Evolutionary conservation across 306 rosid genomes (phyloP).

Genomic region (Lagenaria siceraria): DNA sequence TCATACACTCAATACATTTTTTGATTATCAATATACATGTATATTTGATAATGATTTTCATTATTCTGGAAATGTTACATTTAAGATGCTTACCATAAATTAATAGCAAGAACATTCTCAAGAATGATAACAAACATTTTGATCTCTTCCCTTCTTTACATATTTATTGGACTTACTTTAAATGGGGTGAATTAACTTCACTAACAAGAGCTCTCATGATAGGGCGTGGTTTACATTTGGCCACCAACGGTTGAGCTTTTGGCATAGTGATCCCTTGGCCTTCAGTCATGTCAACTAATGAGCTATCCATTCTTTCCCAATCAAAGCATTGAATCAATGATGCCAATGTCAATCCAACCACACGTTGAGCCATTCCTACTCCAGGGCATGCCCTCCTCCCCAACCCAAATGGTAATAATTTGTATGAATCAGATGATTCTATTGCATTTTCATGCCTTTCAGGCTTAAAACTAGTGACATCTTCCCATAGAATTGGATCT

Average conservation of each 20-base stretch:
- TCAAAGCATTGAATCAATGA: constrained; percentile 40
- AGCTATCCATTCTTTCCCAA: constrained; percentile 24
- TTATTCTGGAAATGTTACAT: no score
- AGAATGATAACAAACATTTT: no score
- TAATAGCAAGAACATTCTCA: no score
- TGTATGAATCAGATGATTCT: constrained; percentile 4
- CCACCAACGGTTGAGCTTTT: not conserved
- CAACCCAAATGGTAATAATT: not conserved
- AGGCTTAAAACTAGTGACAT: not conserved
- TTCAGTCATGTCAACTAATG: not conserved
- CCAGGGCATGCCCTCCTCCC: not conserved
- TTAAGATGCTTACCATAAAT: no score
- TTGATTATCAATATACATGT: no score
- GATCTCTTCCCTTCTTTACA: no score
- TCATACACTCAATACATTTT: no score
- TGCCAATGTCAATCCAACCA: constrained; percentile 9
- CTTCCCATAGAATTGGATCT: not conserved
- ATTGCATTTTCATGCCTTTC: not conserved
- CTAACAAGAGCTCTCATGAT: not conserved
- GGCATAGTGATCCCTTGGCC: constrained; percentile 21
- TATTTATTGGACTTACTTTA: not conserved
- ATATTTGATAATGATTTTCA: no score
- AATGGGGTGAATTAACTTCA: not conserved
- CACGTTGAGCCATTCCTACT: constrained; percentile 14
- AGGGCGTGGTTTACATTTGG: not conserved